These are phyloP conservation scores for Acanthamoeba castellanii DNA, from an alignment of 208 protist species.

Conservation along the genomic window DNA sequence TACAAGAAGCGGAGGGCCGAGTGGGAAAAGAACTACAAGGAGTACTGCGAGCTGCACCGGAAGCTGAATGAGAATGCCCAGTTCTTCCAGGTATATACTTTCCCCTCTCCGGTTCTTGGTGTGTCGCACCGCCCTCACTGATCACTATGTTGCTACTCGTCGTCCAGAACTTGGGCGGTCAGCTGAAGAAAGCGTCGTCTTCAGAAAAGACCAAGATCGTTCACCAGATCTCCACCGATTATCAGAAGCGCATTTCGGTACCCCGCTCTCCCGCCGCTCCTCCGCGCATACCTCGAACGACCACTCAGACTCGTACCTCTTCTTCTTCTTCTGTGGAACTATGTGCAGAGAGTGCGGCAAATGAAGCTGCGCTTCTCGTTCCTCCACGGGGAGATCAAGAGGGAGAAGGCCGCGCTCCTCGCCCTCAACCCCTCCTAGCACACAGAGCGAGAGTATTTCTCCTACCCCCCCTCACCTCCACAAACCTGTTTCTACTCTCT, in stretches of 20 bases:
- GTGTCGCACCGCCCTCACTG: neutral
- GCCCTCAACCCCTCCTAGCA: neutral
- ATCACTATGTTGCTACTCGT: neutral
- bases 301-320: neutral
- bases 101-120: neutral
- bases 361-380: slow-evolving; percentile 7
- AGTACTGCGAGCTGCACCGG: slow-evolving; percentile 41
- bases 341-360: slow-evolving; percentile 9
- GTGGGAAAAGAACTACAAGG: slow-evolving; percentile 61
- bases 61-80: slow-evolving; percentile 43
- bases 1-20: slow-evolving; percentile 24
- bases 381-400: slow-evolving; percentile 50
- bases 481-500: neutral
- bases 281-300: neutral
- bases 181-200: slow-evolving; percentile 28
- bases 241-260: slow-evolving; percentile 61
- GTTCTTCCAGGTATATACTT: neutral
- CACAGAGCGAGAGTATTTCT: neutral
- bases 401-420: slow-evolving; percentile 49
- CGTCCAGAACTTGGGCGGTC: neutral
- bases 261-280: too few relatives aligned
- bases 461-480: neutral
- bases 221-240: slow-evolving; percentile 8
- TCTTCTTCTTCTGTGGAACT: neutral
- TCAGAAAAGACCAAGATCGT: slow-evolving; percentile 17